Base-by-base conservation (phyloP, 176 grass and related monocot genomes). In the Poa annua region DNA sequence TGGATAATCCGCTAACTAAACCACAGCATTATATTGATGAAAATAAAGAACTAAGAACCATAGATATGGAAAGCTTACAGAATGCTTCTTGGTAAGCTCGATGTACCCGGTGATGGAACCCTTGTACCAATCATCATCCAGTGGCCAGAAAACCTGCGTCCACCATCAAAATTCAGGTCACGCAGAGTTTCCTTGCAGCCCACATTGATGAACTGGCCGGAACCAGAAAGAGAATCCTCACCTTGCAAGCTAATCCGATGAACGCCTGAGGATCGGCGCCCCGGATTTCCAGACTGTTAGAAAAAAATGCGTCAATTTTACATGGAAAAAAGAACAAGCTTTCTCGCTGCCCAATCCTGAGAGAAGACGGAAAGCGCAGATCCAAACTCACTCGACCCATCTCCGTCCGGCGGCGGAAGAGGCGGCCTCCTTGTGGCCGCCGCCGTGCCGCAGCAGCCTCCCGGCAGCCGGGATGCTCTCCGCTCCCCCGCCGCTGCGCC, bases 121-220 rank as follows among this genome's bases (percentile, higher is more conserved):
- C 87, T 93, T 93, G 73, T 99, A 99, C 97, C 97, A 99, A 55
- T 96, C 91, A 85, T 96, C 89, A 76, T 99, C 97, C 52, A 99
- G 83, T 1, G 91, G 89, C 97, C 97, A 99, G 85, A 96, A 94
- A 85, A 99, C 91, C 93, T 99, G 77, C 79, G 76, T 57, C 22
- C 39, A 38, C 48, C 71, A 47, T 36, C 51, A 68, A 74, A 85
- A 86, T 47, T 74, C 29, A 69, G 76, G 73, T 33, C 22, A 63
- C 19, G 66, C 29, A 2, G 29, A 29, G 21, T 4, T 57, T 70
- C 6, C 19, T 7, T 75, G 25, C 29, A 79, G 50, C 59, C 50
- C 73, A 29, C 48, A 47, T 44, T 44, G 15, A 44, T 77, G 8
- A 52, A 48, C n/a, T 33, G 69, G 38, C 56, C 13, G 50, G 59